Evolutionary conservation across 83 land plant genomes (phyloP).

Genomic region (Thuja plicata): DNA sequence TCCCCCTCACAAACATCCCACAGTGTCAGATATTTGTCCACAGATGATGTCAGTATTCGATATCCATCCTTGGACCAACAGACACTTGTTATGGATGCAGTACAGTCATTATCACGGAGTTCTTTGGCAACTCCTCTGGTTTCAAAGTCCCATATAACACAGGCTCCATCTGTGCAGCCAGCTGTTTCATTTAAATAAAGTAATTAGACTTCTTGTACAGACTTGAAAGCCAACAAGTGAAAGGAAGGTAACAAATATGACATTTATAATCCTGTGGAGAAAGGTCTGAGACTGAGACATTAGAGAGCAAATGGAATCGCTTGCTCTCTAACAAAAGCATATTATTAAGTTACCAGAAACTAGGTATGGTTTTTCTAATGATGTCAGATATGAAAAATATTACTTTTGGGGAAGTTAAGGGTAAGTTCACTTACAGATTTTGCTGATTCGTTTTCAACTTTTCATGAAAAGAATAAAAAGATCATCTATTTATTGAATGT

Average conservation of each 20-base stretch:
- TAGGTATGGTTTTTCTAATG: not conserved
- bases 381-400: not conserved
- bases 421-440: not conserved
- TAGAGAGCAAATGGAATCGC: not conserved
- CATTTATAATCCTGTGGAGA: not conserved
- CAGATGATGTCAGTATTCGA: conserved; percentile 76
- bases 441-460: not conserved
- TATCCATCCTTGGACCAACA: conserved; percentile 98
- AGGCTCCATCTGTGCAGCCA: conserved; percentile 93
- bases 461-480: not conserved
- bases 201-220: conserved; percentile 1
- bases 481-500: not conserved
- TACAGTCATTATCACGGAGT: conserved; percentile 67
- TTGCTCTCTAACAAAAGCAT: not conserved
- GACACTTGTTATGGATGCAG: conserved; percentile 83
- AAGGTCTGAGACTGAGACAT: not conserved
- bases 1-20: conserved; percentile 80
- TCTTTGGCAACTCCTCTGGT: conserved; percentile 96
- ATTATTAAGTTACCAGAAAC: not conserved
- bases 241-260: not conserved
- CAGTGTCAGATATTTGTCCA: conserved; percentile 80
- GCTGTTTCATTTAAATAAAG: conserved; percentile 42
- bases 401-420: too few relatives aligned
- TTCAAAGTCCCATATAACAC: conserved; percentile 95
- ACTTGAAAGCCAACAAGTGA: not conserved